Evolutionary conservation across 2,329 filamentous ascomycete genomes (phyloP).

Genomic region (Allantophomopsis lycopodina): DNA sequence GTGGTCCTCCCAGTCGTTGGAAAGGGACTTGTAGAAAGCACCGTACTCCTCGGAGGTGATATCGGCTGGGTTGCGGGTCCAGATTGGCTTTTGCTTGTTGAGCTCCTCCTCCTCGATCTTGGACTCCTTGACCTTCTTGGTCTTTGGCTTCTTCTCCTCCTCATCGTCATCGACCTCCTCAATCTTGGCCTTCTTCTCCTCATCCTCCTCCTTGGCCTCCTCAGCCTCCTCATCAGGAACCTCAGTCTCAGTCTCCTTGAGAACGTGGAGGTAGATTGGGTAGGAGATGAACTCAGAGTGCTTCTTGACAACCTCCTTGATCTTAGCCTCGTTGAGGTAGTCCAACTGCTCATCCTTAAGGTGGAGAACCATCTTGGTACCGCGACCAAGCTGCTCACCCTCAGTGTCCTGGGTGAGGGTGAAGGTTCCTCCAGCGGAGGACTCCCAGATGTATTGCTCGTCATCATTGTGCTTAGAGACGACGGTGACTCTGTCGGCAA

Average conservation of each 20-base stretch:
- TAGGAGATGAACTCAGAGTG: conserved; percentile 99
- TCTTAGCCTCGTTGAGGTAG: conserved; percentile 96
- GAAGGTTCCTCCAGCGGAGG: conserved; percentile 93
- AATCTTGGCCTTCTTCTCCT: conserved; percentile 95
- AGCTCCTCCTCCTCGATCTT: conserved; percentile 98
- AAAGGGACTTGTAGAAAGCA: conserved; percentile 99
- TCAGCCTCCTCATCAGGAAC: conserved; percentile 92
- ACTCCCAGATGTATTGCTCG: conserved; percentile 99
- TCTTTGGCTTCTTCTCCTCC: conserved; percentile 89
- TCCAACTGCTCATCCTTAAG: conserved; percentile 98
- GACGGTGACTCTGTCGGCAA: conserved; percentile 91
- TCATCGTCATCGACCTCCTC: conserved; percentile 82
- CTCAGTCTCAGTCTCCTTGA: conserved; percentile 99
- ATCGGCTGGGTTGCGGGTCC: conserved; percentile 94
- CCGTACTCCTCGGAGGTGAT: conserved; percentile 95
- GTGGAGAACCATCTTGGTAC: conserved; percentile 96
- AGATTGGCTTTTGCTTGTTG: conserved; percentile 99
- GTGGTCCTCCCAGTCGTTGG: conserved; percentile 99
- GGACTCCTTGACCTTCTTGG: conserved; percentile 98
- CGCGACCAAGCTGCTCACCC: conserved; percentile 80
- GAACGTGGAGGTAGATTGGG: conserved; percentile 99
- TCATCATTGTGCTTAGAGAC: conserved; percentile 99
- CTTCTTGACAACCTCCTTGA: conserved; percentile 99
- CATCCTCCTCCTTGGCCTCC: conserved; percentile 59
- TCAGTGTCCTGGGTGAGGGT: conserved; percentile 82